Evolutionary conservation across 768 basidiomycete species (phyloP), one percentile per base, ranked within the genome.

Genomic region (Kwoniella pini): DNA sequence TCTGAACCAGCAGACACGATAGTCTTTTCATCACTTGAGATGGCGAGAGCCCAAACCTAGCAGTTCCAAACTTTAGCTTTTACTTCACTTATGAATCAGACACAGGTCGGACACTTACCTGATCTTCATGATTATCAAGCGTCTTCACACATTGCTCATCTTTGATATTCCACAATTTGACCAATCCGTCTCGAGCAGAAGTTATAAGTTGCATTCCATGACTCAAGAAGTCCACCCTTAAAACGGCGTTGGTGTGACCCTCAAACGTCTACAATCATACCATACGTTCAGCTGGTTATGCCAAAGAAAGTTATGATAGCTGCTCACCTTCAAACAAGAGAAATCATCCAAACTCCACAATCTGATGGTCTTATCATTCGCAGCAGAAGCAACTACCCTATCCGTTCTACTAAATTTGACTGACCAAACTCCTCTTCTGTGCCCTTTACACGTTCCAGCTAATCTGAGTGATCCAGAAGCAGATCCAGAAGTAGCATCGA

Each of bases 41-140:
- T 80, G 9, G 91, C 86, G 12, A 98, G 82, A 0, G 94, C 93
- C 96, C 96, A 99, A n/a, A 99, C 87, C 95, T 97, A 21, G 15
- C 4, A 17, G 27, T 26, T 31, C 21, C 50, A 33, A 4, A 45
- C 15, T 19, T n/a, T 15, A n/a, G 33, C 33, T 36, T 7, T 9
- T 21, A 21, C 28, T 31, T n/a, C 26, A n/a, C n/a, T n/a, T n/a
- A n/a, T n/a, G n/a, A n/a, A n/a, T 7, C n/a, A 26, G 31, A 39
- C 5, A 3, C 21, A 21, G 24, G 24, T 7, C 21, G 21, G 15
- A 13, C n/a, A 70, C 86, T 19, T 61, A 89, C 94, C 84, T 97
- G 98, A 65, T 97, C 95, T 77, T 96, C 91, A 70, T 99, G 96
- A 71, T 95, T 95, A 77, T 99, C 96, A 78, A 99, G 81, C 4